Evolutionary conservation across 2,329 filamentous ascomycete species (phyloP).

Genomic region (Fusarium redolens): DNA sequence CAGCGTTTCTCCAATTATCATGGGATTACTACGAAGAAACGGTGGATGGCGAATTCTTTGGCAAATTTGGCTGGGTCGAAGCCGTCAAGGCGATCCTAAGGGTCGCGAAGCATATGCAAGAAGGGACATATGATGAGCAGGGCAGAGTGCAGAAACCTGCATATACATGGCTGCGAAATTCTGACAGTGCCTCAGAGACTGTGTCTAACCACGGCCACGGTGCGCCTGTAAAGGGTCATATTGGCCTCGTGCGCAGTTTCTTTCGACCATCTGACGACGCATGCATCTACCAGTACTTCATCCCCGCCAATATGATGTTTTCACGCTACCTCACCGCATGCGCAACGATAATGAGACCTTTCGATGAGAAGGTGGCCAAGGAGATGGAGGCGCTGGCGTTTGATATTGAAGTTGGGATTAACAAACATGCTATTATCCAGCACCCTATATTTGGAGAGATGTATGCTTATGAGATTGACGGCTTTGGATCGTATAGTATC

Average conservation of each 20-base stretch:
- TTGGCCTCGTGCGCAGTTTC: constrained; percentile 85
- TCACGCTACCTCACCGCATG: constrained; percentile 68
- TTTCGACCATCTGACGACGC: constrained; percentile 93
- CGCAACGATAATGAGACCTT: constrained; percentile 57
- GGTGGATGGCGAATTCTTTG: constrained; percentile 77
- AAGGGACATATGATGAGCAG: constrained; percentile 76
- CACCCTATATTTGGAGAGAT: constrained; percentile 72
- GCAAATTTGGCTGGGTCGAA: constrained; percentile 76
- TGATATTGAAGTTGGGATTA: constrained; percentile 72
- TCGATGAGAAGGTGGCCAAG: constrained; percentile 63
- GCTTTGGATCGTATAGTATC: constrained; percentile 69
- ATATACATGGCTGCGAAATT: constrained; percentile 83
- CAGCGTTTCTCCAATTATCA: constrained; percentile 84
- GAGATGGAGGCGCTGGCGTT: constrained; percentile 69
- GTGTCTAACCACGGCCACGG: constrained; percentile 80
- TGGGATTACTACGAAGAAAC: constrained; percentile 84
- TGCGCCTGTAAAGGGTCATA: constrained; percentile 81
- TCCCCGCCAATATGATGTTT: constrained; percentile 92
- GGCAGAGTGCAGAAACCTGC: constrained; percentile 65
- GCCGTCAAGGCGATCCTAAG: constrained; percentile 77
- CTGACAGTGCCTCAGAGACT: constrained; percentile 82
- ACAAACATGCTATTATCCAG: constrained; percentile 73
- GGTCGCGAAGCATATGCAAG: constrained; percentile 76
- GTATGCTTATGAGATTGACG: constrained; percentile 77
- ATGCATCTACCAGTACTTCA: constrained; percentile 85